phyloP scores from a whole-genome alignment of 192 early-diverging fungal species.

The Backusella tuberculispora region DNA sequence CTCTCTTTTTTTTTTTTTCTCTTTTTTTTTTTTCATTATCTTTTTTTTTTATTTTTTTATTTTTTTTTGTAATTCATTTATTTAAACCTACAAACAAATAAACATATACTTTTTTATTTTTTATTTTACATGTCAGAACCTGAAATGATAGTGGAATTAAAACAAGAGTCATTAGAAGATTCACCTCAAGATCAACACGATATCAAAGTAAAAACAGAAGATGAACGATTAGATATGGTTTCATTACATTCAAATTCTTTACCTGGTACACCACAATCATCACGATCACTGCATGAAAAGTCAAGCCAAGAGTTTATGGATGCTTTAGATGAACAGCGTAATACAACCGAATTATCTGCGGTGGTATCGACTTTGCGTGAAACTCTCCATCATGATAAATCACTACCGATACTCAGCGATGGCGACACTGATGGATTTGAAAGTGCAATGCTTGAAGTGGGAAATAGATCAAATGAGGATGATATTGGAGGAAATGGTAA shows the following conservation, averaged over 20 bases:
- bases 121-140: neutral
- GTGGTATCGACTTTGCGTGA: neutral
- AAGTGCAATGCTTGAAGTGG: neutral
- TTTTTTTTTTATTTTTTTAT: too few relatives aligned
- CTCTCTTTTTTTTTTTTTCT: too few relatives aligned
- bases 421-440: neutral
- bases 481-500: neutral
- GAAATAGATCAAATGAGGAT: neutral
- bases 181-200: neutral
- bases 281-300: neutral
- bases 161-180: neutral
- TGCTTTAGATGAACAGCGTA: neutral
- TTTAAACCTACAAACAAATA: too few relatives aligned
- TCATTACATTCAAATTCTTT: neutral
- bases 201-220: neutral
- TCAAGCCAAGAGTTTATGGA: conserved; percentile 4
- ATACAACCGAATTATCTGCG: neutral
- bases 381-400: neutral
- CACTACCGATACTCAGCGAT: neutral
- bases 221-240: neutral
- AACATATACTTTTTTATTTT: neutral
- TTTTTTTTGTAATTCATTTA: too few relatives aligned
- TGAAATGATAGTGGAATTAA: neutral
- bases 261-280: neutral
- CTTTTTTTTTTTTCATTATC: too few relatives aligned